Evolutionary conservation across 2,329 filamentous ascomycete genomes (phyloP).

Genomic region (Ambrosiella xylebori): DNA sequence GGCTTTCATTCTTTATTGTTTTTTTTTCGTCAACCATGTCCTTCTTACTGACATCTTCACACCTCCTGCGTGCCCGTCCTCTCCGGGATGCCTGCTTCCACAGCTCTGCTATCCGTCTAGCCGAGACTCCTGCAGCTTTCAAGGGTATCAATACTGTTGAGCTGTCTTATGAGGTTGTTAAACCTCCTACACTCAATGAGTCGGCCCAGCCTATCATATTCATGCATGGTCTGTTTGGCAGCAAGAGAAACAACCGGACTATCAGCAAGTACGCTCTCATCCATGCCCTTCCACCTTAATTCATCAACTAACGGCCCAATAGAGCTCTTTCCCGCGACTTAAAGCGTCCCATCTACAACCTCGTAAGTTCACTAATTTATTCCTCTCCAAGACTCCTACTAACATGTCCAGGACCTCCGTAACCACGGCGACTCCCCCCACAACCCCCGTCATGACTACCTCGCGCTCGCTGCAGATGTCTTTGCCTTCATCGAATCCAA

Average conservation of each 20-base stretch:
- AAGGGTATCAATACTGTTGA: conserved; percentile 16
- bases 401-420: conserved; percentile 50
- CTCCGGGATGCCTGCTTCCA: conserved; percentile 8
- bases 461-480: conserved; percentile 67
- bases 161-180: conserved; percentile 50
- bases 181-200: conserved; percentile 29
- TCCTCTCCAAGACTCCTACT: background rate
- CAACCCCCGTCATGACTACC: conserved; percentile 58
- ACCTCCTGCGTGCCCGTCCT: background rate
- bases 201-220: conserved; percentile 55
- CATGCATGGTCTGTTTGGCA: conserved; percentile 85
- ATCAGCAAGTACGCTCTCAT: conserved; percentile 69
- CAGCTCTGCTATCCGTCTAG: background rate
- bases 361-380: conserved; percentile 36
- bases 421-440: conserved; percentile 91
- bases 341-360: conserved; percentile 60
- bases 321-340: conserved; percentile 71
- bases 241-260: conserved; percentile 83
- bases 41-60: conserved; percentile 1
- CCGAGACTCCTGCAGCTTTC: background rate
- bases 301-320: conserved; percentile 1
- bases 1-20: background rate
- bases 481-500: conserved; percentile 60
- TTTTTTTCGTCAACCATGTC: background rate
- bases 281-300: background rate